These are phyloP conservation scores for Prunus kanzakura DNA, from an alignment of 306 rosid species.

Conservation along the genomic window DNA sequence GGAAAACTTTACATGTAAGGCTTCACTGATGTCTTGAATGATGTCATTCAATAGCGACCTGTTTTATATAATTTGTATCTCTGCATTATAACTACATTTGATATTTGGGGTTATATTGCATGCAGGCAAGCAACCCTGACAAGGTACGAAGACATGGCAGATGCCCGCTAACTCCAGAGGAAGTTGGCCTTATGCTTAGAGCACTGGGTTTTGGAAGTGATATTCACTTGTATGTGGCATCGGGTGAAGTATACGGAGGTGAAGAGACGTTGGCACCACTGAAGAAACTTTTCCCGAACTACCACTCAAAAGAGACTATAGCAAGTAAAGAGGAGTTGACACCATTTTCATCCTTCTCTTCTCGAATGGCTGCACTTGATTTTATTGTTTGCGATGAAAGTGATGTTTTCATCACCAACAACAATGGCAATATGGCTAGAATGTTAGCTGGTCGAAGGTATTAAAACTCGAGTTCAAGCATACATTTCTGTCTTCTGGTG, in stretches of 20 bases:
- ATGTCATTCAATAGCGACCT: neutral
- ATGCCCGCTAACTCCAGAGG: conserved; percentile 96
- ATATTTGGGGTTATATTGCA: conserved; percentile 11
- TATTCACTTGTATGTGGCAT: conserved; percentile 81
- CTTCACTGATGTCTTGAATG: conserved; percentile 14
- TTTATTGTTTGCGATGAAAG: conserved; percentile 76
- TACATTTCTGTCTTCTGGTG: neutral
- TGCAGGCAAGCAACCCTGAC: conserved; percentile 72
- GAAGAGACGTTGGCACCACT: conserved; percentile 75
- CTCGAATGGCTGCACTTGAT: conserved; percentile 97
- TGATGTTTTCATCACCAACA: conserved; percentile 78
- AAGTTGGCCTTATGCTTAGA: conserved; percentile 92
- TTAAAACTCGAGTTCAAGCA: neutral
- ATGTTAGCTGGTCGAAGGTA: conserved; percentile 94
- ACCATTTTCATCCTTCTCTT: conserved; percentile 70
- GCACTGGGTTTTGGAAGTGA: conserved; percentile 74
- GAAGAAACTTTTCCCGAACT: conserved; percentile 71
- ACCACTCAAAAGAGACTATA: conserved; percentile 74
- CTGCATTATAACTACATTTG: conserved; percentile 19
- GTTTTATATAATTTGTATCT: neutral
- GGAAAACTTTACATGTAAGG: conserved; percentile 83
- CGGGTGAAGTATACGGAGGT: conserved; percentile 88
- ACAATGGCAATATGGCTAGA: conserved; percentile 98
- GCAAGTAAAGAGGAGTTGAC: conserved; percentile 65
- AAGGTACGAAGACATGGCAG: conserved; percentile 76